These are phyloP conservation scores for Tylopilus subfusipes DNA, from an alignment of 768 basidiomycete genomes.

Conservation along the genomic window DNA sequence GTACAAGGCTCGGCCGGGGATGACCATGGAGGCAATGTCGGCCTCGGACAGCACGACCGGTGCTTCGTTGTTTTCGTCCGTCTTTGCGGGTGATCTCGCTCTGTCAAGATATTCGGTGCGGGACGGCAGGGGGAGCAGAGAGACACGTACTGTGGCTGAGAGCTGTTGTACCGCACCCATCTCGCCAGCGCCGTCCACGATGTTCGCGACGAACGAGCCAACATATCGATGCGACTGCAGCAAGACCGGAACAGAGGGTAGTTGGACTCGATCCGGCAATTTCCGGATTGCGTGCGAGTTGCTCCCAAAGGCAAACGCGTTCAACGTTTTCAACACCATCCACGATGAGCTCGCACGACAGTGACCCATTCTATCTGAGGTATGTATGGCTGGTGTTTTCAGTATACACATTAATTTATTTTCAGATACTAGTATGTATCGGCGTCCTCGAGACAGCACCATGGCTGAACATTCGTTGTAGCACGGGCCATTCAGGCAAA, in stretches of 20 bases:
- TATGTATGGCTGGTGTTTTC: conserved; percentile 27
- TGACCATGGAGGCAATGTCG: conserved; percentile 48
- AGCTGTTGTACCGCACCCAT: conserved; percentile 21
- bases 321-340: conserved; percentile 13
- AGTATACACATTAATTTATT: conserved; percentile 13
- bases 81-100: not conserved
- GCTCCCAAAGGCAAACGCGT: not conserved
- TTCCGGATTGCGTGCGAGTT: not conserved
- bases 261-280: not conserved
- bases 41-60: conserved; percentile 33
- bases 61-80: not conserved
- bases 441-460: not conserved
- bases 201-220: conserved; percentile 20
- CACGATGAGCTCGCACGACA: conserved; percentile 41
- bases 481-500: conserved; percentile 95
- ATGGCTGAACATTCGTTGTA: conserved; percentile 1
- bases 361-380: conserved; percentile 81
- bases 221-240: conserved; percentile 29
- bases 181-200: conserved; percentile 17
- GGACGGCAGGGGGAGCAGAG: not conserved
- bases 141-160: conserved; percentile 11
- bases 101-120: not conserved
- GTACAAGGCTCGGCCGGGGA: conserved; percentile 60
- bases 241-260: not conserved
- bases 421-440: conserved; percentile 51